Base-by-base conservation (phyloP, 2,329 filamentous ascomycete species). In the Trichoderma breve region DNA sequence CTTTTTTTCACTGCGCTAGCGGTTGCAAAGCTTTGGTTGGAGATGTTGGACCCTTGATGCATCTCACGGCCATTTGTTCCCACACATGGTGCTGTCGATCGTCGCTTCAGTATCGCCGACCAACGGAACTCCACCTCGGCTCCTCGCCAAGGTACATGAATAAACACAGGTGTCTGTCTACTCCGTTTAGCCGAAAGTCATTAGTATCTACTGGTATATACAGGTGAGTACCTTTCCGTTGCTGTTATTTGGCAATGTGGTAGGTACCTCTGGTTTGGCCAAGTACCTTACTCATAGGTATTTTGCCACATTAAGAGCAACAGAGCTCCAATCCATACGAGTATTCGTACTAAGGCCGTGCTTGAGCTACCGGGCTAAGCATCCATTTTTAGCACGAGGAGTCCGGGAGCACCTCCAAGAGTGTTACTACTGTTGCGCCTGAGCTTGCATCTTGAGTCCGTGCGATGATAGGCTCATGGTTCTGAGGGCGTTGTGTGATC, bases 11-110 rank as follows among this genome's bases (percentile, higher is more conserved):
- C 39, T 34, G 53, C 65, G 65, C 65, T 68, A 68, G 65, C 36
- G 65, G 55, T 68, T 60, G 55, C 18, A 32, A 26, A 26, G 14
- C 12, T 9, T 26, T 39, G 69, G 34, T 36, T 60, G 34, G 34
- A 65, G 69, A 65, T 28, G 9, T 28, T 67, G 70, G 70, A 71
- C 70, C 70, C 70, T 71, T 21, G 43, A 71, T 67, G 70, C 70
- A 67, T 71, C 62, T 67, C 61, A 34, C 61, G 53, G 51, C 15
- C 34, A 32, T 24, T 24, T 53, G 36, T 61, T 64, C 61, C 47
- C 70, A 71, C 47, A 55, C 8, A 53, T 58, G 70, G 36, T 47
- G 62, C 21, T 67, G 70, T 67, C 70, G 70, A 71, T 71, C 70
- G 30, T 67, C 39, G 63, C 62, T 51, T 67, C 63, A 67, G 36